These are phyloP conservation scores for Begonia loranthoides DNA, from an alignment of 306 rosid genomes.

Conservation along the genomic window DNA sequence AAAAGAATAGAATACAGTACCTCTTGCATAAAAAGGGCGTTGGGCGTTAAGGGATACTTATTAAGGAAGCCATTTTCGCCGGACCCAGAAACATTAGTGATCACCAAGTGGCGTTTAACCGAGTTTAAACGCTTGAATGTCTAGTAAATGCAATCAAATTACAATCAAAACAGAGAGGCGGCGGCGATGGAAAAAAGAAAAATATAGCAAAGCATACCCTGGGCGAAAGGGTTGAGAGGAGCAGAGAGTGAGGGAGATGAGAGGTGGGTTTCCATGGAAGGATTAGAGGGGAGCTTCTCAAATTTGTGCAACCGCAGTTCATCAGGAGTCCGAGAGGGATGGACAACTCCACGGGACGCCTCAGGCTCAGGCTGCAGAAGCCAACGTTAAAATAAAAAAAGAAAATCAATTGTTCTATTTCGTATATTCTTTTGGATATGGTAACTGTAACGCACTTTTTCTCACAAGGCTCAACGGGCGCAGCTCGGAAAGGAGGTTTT, in stretches of 20 bases:
- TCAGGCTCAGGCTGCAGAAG: too few relatives aligned
- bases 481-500: too few relatives aligned
- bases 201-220: slow-evolving; percentile 21
- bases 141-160: slow-evolving; percentile 17
- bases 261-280: slow-evolving; percentile 37
- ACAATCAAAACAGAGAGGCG: slow-evolving; percentile 2
- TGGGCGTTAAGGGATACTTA: slow-evolving; percentile 51
- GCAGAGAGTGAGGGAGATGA: slow-evolving; percentile 27
- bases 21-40: slow-evolving; percentile 80
- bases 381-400: too few relatives aligned
- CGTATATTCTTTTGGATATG: too few relatives aligned
- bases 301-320: slow-evolving; percentile 49
- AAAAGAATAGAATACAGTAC: slow-evolving; percentile 17
- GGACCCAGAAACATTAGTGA: slow-evolving; percentile 45
- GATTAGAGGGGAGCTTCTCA: slow-evolving; percentile 40
- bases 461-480: too few relatives aligned
- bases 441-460: too few relatives aligned
- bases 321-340: slow-evolving; percentile 13
- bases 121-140: slow-evolving; percentile 41
- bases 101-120: slow-evolving; percentile 28
- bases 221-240: slow-evolving; percentile 23
- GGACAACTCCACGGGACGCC: too few relatives aligned
- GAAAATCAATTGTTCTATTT: too few relatives aligned
- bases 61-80: slow-evolving; percentile 39
- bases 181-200: not conserved